Base-by-base conservation (phyloP, 225 moss, liverwort and hornwort genomes). In the Antitrichia curtipendula region DNA sequence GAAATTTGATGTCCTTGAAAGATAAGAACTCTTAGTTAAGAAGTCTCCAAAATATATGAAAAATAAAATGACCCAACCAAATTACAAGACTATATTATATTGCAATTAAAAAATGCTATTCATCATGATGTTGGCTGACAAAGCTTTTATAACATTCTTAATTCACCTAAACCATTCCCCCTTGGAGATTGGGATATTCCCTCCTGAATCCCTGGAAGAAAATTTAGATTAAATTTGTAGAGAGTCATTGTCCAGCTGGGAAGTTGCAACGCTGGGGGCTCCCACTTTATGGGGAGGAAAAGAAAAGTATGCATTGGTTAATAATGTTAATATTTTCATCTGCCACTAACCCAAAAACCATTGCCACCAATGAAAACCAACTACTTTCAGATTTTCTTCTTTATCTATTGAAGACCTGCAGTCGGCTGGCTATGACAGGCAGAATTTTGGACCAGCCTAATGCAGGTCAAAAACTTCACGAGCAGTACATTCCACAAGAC, bases 91-190 rank as follows among this genome's bases (percentile, higher is more conserved):
- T n/a, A 2, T 16, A 38, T 7, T 34, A 9, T 8, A 52, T 24
- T 36, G 12, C 17, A n/a, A 54, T 11, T 40, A 29, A 28, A 3
- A 40, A 52, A 40, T 57, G 56, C 19, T 28, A 59, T 43, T 43
- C 31, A 20, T 59, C 8, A 21, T 13, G 14, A 0, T 80, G 1
- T 0, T 21, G 2, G 13, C 0, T 60, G 2, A 21, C 9, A 31
- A 9, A 50, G 13, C 13, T 50, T 50, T 49, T 11, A 32, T 6
- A 72, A 18, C 28, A 2, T 28, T 29, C 10, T 71, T 27, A 6
- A 71, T 3, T 17, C 17, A 5, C 18, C 10, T 45, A 72, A 28
- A 45, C 10, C 7, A 31, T 47, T 29, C 7, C 0, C 1, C 11
- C 2, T 47, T 29, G 4, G 4, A 45, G 1, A 47, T 73, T 47